These are phyloP conservation scores for Marsdenia floribunda DNA, from an alignment of 257 asterid genomes.

Conservation along the genomic window DNA sequence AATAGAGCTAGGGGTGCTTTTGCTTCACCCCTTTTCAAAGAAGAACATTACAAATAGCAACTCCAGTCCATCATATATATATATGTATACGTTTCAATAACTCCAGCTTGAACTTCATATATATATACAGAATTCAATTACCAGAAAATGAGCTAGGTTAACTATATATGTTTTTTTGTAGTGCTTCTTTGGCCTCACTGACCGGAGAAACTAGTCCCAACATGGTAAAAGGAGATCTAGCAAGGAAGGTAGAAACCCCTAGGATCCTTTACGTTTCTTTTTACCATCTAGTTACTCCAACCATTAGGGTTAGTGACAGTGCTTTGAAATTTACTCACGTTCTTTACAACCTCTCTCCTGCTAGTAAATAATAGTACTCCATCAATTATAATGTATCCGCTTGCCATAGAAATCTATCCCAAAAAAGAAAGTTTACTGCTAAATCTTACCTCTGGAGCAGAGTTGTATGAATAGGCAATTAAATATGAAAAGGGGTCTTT, in stretches of 20 bases:
- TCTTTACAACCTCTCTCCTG: slow-evolving; percentile 84
- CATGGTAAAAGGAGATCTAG: slow-evolving; percentile 80
- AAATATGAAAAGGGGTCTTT: slow-evolving; percentile 64
- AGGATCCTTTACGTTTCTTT: slow-evolving; percentile 27
- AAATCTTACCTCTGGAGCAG: slow-evolving; percentile 22
- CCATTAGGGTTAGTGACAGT: slow-evolving; percentile 55
- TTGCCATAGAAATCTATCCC: no score
- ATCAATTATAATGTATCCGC: no score
- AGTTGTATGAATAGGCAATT: slow-evolving; percentile 69
- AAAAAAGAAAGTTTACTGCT: no score
- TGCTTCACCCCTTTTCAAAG: slow-evolving; percentile 33
- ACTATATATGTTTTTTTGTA: slow-evolving; percentile 7
- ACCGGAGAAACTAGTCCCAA: slow-evolving; percentile 80
- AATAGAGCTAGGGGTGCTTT: slow-evolving; percentile 40
- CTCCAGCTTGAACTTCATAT: no score
- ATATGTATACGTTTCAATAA: no score
- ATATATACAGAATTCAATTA: no score
- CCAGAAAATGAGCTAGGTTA: no score
- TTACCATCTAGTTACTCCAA: slow-evolving; percentile 38
- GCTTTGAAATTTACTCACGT: slow-evolving; percentile 73
- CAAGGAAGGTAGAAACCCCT: slow-evolving; percentile 49
- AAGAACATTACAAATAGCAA: slow-evolving; percentile 62
- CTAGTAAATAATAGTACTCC: no score
- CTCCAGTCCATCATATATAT: slow-evolving; percentile 50
- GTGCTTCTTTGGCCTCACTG: slow-evolving; percentile 82